Evolutionary conservation across 768 basidiomycete species (phyloP).

Genomic region (Collybiopsis confluens): DNA sequence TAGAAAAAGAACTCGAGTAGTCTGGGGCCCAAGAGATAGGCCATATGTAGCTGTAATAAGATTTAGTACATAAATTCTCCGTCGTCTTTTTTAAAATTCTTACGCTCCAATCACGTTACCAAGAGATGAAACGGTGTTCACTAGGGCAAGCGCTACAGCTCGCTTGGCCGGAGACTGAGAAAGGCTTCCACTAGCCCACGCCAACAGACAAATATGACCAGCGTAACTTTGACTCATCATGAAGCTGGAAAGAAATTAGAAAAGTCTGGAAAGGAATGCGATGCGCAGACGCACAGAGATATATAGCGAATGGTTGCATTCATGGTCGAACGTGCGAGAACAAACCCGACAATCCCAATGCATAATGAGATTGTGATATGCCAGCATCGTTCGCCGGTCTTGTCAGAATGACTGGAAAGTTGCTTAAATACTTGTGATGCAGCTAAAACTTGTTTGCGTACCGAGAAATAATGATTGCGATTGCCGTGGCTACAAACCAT

Average conservation of each 20-base stretch:
- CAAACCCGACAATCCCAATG: conserved; percentile 65
- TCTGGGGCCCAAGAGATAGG: conserved; percentile 65
- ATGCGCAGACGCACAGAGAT: conserved; percentile 43
- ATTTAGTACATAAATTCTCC: neutral
- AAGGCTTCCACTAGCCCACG: conserved; percentile 49
- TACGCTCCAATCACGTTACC: conserved; percentile 85
- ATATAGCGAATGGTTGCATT: conserved; percentile 60
- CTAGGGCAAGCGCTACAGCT: conserved; percentile 78
- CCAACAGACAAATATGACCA: conserved; percentile 63
- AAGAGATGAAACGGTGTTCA: conserved; percentile 77
- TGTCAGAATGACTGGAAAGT: conserved; percentile 77
- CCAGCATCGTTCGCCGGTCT: conserved; percentile 62
- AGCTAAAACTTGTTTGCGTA: conserved; percentile 18
- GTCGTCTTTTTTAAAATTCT: conserved; percentile 23
- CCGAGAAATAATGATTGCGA: conserved; percentile 51
- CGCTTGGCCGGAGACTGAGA: conserved; percentile 77
- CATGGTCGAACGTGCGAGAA: conserved; percentile 62
- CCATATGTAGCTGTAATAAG: conserved; percentile 49
- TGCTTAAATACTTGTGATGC: conserved; percentile 4
- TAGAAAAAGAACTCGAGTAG: conserved; percentile 66
- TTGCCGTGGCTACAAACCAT: conserved; percentile 58
- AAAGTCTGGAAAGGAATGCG: neutral
- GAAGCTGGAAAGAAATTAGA: conserved; percentile 42
- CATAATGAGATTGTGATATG: conserved; percentile 53
- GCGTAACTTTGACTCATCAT: conserved; percentile 73